Percentiles rank a stretch among this genome's conserved stretches.
Conservation (phyloP, 164 flowering plant genomes). For the Nymphaea thermarum region DNA sequence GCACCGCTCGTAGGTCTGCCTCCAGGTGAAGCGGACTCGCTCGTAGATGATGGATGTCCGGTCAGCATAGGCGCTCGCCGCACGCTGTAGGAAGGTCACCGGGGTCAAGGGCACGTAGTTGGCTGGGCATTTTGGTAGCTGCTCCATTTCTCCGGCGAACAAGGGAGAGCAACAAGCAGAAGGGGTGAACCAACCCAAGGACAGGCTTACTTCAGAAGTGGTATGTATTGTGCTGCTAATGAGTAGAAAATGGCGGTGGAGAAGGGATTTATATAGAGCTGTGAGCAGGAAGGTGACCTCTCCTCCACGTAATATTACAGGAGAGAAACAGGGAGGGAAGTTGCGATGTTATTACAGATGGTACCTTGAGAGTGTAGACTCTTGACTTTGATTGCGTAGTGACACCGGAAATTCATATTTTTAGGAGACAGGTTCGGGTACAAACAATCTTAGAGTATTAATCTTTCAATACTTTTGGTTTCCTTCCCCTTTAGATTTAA, state of each 20-base stretch:
- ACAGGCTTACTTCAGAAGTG: neutral
- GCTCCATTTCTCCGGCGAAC: constrained; percentile 33
- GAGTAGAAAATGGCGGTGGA: neutral
- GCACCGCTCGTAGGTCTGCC: constrained; percentile 63
- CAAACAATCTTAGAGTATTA: too few relatives aligned
- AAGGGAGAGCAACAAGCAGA: neutral
- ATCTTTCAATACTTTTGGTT: too few relatives aligned
- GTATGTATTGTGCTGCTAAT: neutral
- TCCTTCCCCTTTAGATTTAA: too few relatives aligned
- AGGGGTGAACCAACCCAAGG: neutral
- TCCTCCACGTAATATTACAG: neutral
- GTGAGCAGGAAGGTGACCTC: neutral
- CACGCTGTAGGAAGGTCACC: constrained; percentile 56
- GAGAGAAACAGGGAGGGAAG: neutral
- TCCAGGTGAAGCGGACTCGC: constrained; percentile 57
- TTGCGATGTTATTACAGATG: too few relatives aligned
- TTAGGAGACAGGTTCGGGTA: too few relatives aligned
- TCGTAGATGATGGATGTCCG: constrained; percentile 62
- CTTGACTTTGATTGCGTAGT: too few relatives aligned
- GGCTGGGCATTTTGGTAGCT: constrained; percentile 46
- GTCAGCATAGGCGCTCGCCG: constrained; percentile 39
- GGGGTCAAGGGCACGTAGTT: constrained; percentile 66
- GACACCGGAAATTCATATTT: too few relatives aligned
- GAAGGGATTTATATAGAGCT: neutral
- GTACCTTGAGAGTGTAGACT: too few relatives aligned